phyloP scores from a whole-genome alignment of 2,329 filamentous ascomycete genomes.

The Fusarium sp. region DNA sequence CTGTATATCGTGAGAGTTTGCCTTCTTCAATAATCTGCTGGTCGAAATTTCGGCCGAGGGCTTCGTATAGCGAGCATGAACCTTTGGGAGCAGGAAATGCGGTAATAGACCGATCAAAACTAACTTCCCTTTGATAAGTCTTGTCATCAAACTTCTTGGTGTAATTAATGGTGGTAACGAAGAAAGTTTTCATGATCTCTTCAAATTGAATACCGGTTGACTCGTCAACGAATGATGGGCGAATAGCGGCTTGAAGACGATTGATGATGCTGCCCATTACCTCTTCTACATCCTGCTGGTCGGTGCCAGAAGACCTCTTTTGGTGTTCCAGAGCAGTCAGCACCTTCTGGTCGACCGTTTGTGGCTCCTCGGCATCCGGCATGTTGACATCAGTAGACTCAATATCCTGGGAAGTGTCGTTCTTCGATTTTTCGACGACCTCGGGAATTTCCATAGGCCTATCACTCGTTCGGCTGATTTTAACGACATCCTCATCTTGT shows the following conservation, averaged over 20 bases:
- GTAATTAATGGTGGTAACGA: conserved; percentile 69
- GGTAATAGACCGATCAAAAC: conserved; percentile 70
- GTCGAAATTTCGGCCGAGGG: conserved; percentile 87
- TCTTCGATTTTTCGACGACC: conserved; percentile 5
- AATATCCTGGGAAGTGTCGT: background rate
- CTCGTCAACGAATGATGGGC: conserved; percentile 68
- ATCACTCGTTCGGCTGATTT: background rate
- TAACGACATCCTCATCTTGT: conserved; percentile 23
- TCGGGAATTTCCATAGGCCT: background rate
- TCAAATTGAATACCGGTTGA: conserved; percentile 81
- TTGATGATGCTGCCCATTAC: conserved; percentile 94
- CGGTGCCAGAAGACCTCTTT: conserved; percentile 60
- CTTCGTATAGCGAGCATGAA: conserved; percentile 77
- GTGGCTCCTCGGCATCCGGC: conserved; percentile 44
- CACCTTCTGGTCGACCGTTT: conserved; percentile 58
- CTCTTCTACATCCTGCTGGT: conserved; percentile 96
- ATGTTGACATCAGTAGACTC: conserved; percentile 41
- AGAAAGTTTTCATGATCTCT: conserved; percentile 76
- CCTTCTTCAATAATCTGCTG: conserved; percentile 76
- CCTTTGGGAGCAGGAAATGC: conserved; percentile 63
- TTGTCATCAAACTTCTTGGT: conserved; percentile 61
- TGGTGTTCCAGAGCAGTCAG: conserved; percentile 56
- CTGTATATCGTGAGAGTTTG: conserved; percentile 70
- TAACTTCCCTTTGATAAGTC: conserved; percentile 54
- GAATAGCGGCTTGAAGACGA: conserved; percentile 89